Evolutionary conservation across 345 rosid genomes (phyloP).

Genomic region (Melaleuca alternifolia): DNA sequence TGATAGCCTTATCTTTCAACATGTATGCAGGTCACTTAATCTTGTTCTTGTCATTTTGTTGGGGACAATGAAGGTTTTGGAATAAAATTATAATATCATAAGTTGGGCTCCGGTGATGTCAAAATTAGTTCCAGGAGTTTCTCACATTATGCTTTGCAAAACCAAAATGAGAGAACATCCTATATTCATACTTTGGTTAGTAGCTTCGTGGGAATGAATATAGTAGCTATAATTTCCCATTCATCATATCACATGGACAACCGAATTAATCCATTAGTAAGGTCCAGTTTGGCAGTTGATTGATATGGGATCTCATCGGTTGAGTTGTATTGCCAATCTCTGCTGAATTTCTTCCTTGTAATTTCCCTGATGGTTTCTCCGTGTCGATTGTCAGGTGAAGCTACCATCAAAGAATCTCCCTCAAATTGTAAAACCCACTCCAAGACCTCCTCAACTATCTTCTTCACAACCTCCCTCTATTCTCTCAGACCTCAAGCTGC

Average conservation of each 20-base stretch:
- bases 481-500: conserved; percentile 30
- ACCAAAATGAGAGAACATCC: not conserved
- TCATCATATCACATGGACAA: not conserved
- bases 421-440: conserved; percentile 6
- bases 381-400: not conserved
- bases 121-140: not conserved
- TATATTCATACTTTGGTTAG: not conserved
- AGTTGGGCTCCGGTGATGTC: not conserved
- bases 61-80: not conserved
- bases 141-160: not conserved
- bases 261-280: not conserved
- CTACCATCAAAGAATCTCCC: not conserved
- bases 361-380: not conserved
- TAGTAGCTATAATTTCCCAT: not conserved
- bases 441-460: conserved; percentile 5
- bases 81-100: not conserved
- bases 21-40: not conserved
- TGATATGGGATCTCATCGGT: not conserved
- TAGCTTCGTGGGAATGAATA: not conserved
- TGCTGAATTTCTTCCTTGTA: not conserved
- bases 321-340: not conserved
- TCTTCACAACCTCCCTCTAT: conserved; percentile 17
- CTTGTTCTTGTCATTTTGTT: not conserved
- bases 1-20: not conserved
- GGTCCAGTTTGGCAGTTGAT: not conserved